phyloP scores from a whole-genome alignment of 345 rosid species.

The Syzygium aqueum region DNA sequence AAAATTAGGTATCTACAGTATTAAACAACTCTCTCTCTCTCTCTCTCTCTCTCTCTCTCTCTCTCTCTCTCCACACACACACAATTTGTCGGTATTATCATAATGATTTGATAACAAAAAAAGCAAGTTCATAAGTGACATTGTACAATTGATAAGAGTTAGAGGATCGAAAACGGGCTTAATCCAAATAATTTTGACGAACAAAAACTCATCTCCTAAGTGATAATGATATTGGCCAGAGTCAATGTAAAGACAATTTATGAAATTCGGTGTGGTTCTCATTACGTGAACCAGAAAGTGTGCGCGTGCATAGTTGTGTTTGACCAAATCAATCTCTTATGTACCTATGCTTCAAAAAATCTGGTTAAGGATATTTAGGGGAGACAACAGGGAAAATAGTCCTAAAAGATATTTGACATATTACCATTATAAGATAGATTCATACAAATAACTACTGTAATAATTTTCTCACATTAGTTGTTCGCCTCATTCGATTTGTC shows the following conservation, averaged over 20 bases:
- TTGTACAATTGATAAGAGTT: too few relatives aligned
- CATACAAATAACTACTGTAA: neutral
- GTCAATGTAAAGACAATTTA: neutral
- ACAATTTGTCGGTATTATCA: too few relatives aligned
- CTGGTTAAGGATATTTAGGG: neutral
- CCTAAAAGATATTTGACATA: neutral
- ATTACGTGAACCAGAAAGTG: neutral
- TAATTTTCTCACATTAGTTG: neutral
- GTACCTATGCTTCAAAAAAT: neutral
- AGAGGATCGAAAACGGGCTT: neutral
- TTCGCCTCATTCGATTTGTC: neutral
- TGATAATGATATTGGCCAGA: neutral
- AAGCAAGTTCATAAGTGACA: too few relatives aligned
- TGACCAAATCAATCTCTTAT: neutral
- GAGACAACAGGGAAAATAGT: neutral
- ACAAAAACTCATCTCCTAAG: neutral
- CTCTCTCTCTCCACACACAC: neutral
- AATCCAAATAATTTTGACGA: neutral
- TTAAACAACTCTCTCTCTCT: neutral
- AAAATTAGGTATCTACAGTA: neutral
- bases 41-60: neutral
- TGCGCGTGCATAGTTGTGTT: neutral
- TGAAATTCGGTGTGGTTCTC: neutral
- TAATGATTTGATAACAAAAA: too few relatives aligned
- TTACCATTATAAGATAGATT: neutral